Base-by-base conservation (phyloP, 2,329 filamentous ascomycete genomes). In the Sporothrix globosa region DNA sequence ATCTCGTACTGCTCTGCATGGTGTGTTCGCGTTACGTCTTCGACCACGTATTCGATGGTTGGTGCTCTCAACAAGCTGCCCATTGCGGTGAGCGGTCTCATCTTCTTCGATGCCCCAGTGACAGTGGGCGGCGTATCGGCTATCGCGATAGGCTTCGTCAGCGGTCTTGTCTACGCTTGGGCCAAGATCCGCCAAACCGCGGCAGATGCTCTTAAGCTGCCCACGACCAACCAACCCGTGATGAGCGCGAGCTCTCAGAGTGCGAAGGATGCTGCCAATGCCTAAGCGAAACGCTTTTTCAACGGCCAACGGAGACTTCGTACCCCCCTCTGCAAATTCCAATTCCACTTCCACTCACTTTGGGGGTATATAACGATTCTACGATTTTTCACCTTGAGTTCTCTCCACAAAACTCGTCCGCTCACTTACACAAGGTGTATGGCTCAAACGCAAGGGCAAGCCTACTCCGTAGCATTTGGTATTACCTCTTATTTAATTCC, bases 1-100 rank as follows among this genome's bases (percentile, higher is more conserved):
- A 99, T 99, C 81, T 98, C 95, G n/a, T 99, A 99, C 86, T 96
- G 93, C 78, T 97, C 95, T 19, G 96, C 96, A 50, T 99, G 96
- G 96, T 98, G 96, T 79, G 96, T 99, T 74, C 94, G 96, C 75
- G 92, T 97, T 74, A 98, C 96, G 9, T 97, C 94, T 0, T 97
- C 94, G 21, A 99, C 96, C 10, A 99, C 96, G 2, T 99, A 98
- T 85, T 97, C 92, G 41, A 98, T 99, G 95, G 96, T 98, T 70
- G 96, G 96, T 73, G 93, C 95, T 21, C 86, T 99, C 77, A 99
- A 99, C 87, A 99, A 99, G 86, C 90, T 99, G 44, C 96, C 96
- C 54, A 94, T 99, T 76, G 96, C 96, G 69, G 81, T 99, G 75
- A 95, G 91, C 74, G 96, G 96, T 39, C 87, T 99, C 53, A 82